phyloP scores from a whole-genome alignment of 2,329 filamentous ascomycete genomes.

The Knoxdaviesia capensis region DNA sequence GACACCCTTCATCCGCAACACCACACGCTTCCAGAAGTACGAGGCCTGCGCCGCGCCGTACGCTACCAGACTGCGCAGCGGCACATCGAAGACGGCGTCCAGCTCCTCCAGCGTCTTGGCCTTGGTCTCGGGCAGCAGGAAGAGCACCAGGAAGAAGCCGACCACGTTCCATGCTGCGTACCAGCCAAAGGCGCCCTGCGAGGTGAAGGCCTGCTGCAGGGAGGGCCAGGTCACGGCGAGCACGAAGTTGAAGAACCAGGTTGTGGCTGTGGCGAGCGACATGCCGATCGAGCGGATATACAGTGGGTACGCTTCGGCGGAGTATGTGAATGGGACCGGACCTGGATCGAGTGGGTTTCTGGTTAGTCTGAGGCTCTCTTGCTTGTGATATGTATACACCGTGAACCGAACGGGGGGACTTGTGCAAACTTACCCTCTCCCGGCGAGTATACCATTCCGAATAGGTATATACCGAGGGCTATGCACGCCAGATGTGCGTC shows the following conservation, averaged over 20 bases:
- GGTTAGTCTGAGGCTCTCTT: no score
- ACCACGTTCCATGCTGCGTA: slow-evolving; percentile 27
- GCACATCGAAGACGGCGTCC: slow-evolving; percentile 13
- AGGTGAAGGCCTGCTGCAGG: slow-evolving; percentile 20
- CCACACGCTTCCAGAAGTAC: background rate
- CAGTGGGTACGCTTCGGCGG: slow-evolving; percentile 44
- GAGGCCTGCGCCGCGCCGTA: slow-evolving; percentile 1
- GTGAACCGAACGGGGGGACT: no score
- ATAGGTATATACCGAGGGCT: slow-evolving; percentile 27
- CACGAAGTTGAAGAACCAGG: slow-evolving; percentile 22
- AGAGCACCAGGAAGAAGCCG: slow-evolving; percentile 21
- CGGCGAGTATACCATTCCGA: slow-evolving; percentile 30
- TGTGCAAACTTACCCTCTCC: slow-evolving; percentile 19
- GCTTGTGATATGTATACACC: no score
- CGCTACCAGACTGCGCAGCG: background rate
- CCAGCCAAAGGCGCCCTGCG: slow-evolving; percentile 26
- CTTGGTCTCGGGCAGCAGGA: slow-evolving; percentile 23
- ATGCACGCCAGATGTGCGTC: slow-evolving; percentile 21
- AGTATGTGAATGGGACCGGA: slow-evolving; percentile 44
- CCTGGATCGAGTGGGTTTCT: slow-evolving; percentile 13
- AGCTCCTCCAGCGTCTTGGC: slow-evolving; percentile 23
- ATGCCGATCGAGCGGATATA: slow-evolving; percentile 42
- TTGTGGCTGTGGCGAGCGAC: slow-evolving; percentile 33
- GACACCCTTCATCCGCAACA: background rate
- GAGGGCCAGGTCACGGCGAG: slow-evolving; percentile 25